A percentile compares a stretch with the other conserved stretches of the same genome.
These are phyloP conservation scores for Mortierella sp. DNA, from an alignment of 371 early-diverging fungal species.

Conservation along the genomic window DNA sequence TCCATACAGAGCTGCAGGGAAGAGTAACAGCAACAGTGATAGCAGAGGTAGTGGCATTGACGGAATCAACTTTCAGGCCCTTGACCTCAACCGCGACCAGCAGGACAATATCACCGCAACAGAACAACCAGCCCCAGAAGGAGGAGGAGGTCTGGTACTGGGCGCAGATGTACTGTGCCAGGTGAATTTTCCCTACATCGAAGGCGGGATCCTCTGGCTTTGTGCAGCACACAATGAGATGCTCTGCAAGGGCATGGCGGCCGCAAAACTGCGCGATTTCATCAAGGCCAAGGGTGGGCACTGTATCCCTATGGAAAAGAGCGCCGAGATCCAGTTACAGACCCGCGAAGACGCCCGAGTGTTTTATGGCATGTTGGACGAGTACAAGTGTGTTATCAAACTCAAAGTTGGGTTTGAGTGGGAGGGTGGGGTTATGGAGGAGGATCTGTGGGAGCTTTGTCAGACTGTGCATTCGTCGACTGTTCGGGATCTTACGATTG, in stretches of 20 bases:
- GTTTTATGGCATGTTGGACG: constrained; percentile 27
- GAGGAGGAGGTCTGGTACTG: not conserved
- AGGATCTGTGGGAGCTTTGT: constrained; percentile 39
- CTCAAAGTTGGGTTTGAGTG: constrained; percentile 30
- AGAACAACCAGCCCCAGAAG: not conserved
- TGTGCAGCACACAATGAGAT: constrained; percentile 34
- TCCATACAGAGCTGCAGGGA: not conserved
- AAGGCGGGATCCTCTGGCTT: constrained; percentile 23
- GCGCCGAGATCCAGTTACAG: constrained; percentile 17
- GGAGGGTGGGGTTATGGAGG: constrained; percentile 25
- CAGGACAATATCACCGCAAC: not conserved
- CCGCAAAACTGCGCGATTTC: constrained; percentile 18
- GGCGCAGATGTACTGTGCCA: constrained; percentile 16
- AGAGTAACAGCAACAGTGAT: not conserved
- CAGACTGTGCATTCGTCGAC: constrained; percentile 20
- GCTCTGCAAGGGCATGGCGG: constrained; percentile 10
- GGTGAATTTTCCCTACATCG: not conserved
- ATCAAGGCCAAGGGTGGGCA: constrained; percentile 15
- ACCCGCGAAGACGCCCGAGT: constrained; percentile 21
- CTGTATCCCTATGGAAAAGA: constrained; percentile 35
- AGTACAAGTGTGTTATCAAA: constrained; percentile 19
- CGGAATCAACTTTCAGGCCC: not conserved
- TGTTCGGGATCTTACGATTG: constrained; percentile 27
- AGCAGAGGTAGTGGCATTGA: not conserved
- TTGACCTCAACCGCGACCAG: not conserved